These are phyloP conservation scores for Crassisporium funariophilum DNA, from an alignment of 768 basidiomycete species.

Conservation along the genomic window DNA sequence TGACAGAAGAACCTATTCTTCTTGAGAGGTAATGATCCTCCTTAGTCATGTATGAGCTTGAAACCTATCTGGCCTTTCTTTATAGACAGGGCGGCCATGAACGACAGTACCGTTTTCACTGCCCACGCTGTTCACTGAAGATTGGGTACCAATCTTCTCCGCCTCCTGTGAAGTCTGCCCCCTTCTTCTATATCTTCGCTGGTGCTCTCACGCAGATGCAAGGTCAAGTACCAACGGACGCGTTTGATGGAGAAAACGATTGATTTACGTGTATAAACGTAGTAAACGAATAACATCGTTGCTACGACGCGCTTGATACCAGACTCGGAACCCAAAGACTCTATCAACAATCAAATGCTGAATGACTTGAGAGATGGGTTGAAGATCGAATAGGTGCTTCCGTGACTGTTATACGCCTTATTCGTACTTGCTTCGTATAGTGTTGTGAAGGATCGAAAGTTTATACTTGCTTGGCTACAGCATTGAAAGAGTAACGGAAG, in stretches of 20 bases:
- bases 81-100: slow-evolving; percentile 69
- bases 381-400: too few species aligned
- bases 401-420: too few species aligned
- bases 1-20: slow-evolving; percentile 65
- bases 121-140: slow-evolving; percentile 66
- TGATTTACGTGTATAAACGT: slow-evolving; percentile 4
- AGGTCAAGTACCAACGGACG: slow-evolving; percentile 83
- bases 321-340: too few species aligned
- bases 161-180: slow-evolving; percentile 74
- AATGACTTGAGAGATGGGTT: too few species aligned
- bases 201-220: slow-evolving; percentile 89
- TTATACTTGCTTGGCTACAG: too few species aligned
- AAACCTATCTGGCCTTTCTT: slow-evolving; percentile 4
- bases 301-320: too few species aligned
- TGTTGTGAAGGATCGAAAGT: neutral
- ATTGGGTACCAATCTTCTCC: slow-evolving; percentile 80
- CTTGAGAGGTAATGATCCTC: slow-evolving; percentile 65
- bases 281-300: neutral
- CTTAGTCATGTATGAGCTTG: neutral
- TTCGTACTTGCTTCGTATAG: too few species aligned
- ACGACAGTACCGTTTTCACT: slow-evolving; percentile 71
- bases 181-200: slow-evolving; percentile 77
- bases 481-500: slow-evolving; percentile 14
- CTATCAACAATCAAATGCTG: too few species aligned
- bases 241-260: slow-evolving; percentile 66